These are phyloP conservation scores for Medicago truncatula DNA, from an alignment of 306 rosid species.

Conservation along the genomic window MtrunA17r5.0-ANR NC_053045.1:46922001-46922500, in stretches of 20 bases:
- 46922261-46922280: slow-evolving; percentile 53
- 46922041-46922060: slow-evolving; percentile 55
- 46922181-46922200: slow-evolving; percentile 28
- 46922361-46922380: slow-evolving; percentile 36
- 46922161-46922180: slow-evolving; percentile 63
- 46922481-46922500: neutral
- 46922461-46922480: neutral
- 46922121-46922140: slow-evolving; percentile 57
- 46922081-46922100: slow-evolving; percentile 43
- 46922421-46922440: neutral
- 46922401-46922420: no score
- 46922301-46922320: slow-evolving; percentile 60
- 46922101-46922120: slow-evolving; percentile 63
- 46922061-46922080: slow-evolving; percentile 43
- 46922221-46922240: slow-evolving; percentile 52
- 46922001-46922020: slow-evolving; percentile 53
- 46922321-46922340: slow-evolving; percentile 45
- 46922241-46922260: slow-evolving; percentile 56
- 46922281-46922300: slow-evolving; percentile 67
- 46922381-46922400: neutral
- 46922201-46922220: slow-evolving; percentile 5
- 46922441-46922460: slow-evolving; percentile 15
- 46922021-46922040: slow-evolving; percentile 64
- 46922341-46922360: slow-evolving; percentile 47
- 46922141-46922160: slow-evolving; percentile 24